A percentile compares a stretch with the other conserved stretches of the same genome.
Conservation (phyloP, 345 rosid species). For the Syzygium grande region DNA sequence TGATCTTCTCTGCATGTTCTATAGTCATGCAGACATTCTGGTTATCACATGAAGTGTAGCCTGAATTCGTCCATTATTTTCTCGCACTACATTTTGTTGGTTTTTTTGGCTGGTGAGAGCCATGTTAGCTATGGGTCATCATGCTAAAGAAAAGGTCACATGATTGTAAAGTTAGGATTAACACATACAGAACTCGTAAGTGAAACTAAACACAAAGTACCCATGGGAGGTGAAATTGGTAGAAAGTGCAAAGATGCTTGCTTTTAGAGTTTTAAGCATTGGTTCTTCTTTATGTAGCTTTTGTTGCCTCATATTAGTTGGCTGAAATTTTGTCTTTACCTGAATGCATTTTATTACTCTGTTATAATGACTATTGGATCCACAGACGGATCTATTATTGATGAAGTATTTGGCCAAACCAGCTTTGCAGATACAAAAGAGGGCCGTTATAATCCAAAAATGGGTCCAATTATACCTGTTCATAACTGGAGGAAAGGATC, state of each 20-base stretch:
- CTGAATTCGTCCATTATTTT: background rate
- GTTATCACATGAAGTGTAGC: background rate
- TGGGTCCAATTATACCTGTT: constrained; percentile 69
- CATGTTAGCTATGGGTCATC: background rate
- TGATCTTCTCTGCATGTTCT: background rate
- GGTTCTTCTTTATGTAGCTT: background rate
- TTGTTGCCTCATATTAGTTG: background rate
- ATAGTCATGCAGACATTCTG: background rate
- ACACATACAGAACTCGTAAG: background rate
- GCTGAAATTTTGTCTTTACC: background rate
- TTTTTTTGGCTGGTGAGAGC: background rate
- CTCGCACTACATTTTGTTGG: background rate
- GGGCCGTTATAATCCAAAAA: constrained; percentile 95
- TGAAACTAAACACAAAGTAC: background rate
- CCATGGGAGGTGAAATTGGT: background rate
- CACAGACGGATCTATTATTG: background rate
- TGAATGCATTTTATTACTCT: background rate
- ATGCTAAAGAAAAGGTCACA: background rate
- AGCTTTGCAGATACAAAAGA: constrained; percentile 97
- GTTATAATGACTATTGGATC: background rate
- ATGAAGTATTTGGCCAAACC: constrained; percentile 6
- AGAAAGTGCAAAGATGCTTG: background rate
- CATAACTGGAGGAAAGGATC: constrained; percentile 98
- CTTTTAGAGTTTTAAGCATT: background rate
- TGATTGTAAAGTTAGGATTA: background rate